These are phyloP conservation scores for Ustilago sp. DNA, from an alignment of 1,284 basidiomycete species.

Conservation along the genomic window DNA sequence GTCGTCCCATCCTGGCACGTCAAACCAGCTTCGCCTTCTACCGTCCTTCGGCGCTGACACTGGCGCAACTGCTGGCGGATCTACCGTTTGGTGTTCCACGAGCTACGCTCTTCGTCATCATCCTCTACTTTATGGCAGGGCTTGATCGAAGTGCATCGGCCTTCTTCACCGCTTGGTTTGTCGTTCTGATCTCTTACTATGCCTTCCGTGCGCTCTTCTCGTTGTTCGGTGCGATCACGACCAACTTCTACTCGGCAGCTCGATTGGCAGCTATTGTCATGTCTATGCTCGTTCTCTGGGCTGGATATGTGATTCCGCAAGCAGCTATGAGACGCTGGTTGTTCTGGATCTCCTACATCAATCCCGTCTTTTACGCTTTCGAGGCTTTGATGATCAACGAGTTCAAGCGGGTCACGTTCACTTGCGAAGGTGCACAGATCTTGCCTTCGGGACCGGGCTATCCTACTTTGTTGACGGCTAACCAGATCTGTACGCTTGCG, in stretches of 20 bases:
- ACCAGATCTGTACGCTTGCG: constrained; percentile 71
- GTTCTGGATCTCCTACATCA: constrained; percentile 75
- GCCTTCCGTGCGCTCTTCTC: constrained; percentile 58
- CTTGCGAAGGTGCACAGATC: constrained; percentile 52
- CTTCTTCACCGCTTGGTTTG: constrained; percentile 74
- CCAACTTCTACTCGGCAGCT: constrained; percentile 56
- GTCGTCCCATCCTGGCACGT: constrained; percentile 54
- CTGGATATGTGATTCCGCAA: constrained; percentile 61
- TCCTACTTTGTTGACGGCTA: constrained; percentile 34
- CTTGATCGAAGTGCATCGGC: constrained; percentile 41
- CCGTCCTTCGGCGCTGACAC: constrained; percentile 60
- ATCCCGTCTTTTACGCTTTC: constrained; percentile 79
- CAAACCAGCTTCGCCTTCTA: constrained; percentile 65
- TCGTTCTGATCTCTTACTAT: constrained; percentile 57
- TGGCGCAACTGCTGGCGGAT: constrained; percentile 68
- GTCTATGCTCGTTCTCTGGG: constrained; percentile 53
- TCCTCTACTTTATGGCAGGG: constrained; percentile 69
- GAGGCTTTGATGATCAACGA: constrained; percentile 75
- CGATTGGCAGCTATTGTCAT: constrained; percentile 61
- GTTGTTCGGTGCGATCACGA: constrained; percentile 55
- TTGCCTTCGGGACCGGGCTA: constrained; percentile 45
- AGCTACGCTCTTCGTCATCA: constrained; percentile 69
- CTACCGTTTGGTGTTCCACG: constrained; percentile 70
- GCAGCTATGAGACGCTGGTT: constrained; percentile 85
- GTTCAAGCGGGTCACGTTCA: constrained; percentile 67